These are phyloP conservation scores for Dactylella cylindrospora DNA, from an alignment of 2,329 filamentous ascomycete genomes.

Conservation along the genomic window DNA sequence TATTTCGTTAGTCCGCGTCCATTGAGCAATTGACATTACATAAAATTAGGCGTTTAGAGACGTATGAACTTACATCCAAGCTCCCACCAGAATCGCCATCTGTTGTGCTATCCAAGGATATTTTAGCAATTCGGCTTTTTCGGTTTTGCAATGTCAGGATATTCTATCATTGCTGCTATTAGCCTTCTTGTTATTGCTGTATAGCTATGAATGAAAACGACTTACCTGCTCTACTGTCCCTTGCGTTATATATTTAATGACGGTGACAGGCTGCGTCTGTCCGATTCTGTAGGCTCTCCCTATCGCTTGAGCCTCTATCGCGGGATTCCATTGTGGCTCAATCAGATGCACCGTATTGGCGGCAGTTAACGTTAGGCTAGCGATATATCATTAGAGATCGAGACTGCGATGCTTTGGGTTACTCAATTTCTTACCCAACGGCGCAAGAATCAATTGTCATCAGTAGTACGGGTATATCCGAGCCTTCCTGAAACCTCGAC, in stretches of 20 bases:
- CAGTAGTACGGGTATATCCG: conserved; percentile 46
- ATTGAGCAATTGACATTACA: neutral
- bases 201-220: too few species aligned
- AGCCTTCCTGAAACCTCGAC: conserved; percentile 46
- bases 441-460: conserved; percentile 51
- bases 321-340: conserved; percentile 97
- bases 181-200: too few species aligned
- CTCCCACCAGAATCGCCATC: neutral
- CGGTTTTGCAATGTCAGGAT: conserved; percentile 1
- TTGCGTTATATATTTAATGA: conserved; percentile 70
- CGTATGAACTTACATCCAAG: conserved; percentile 6
- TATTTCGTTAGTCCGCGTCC: neutral
- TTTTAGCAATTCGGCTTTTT: conserved; percentile 11
- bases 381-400: neutral
- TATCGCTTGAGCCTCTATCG: conserved; percentile 87
- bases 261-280: conserved; percentile 81
- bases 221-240: conserved; percentile 13
- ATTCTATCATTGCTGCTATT: too few species aligned
- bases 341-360: conserved; percentile 90
- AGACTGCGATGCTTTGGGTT: neutral
- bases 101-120: neutral
- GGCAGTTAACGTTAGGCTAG: conserved; percentile 79
- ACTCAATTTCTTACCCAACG: conserved; percentile 49
- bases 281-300: conserved; percentile 89
- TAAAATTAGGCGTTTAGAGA: too few species aligned